Evolutionary conservation across 1,284 basidiomycete species (phyloP).

Genomic region (Leccinum solheimii): DNA sequence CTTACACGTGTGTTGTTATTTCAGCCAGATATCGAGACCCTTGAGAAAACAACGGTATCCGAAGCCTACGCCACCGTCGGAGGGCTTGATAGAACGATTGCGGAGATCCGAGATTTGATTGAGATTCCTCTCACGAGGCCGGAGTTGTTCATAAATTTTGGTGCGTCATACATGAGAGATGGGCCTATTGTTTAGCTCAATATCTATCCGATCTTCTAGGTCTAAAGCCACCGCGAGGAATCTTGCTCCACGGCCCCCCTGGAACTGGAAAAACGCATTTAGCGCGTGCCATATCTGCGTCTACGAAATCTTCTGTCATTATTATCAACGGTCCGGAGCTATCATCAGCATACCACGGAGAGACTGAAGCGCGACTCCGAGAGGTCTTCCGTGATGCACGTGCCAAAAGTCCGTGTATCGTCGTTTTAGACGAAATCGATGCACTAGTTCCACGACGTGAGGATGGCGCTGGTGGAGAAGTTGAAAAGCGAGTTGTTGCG

Average conservation of each 20-base stretch:
- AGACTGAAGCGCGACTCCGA: constrained; percentile 90
- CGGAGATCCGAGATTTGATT: constrained; percentile 88
- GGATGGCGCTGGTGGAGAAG: constrained; percentile 86
- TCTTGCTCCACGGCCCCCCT: constrained; percentile 89
- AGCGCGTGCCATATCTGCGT: constrained; percentile 84
- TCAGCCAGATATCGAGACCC: constrained; percentile 47
- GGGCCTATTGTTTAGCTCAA: constrained; percentile 9
- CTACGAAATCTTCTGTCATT: constrained; percentile 78
- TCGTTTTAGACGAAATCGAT: constrained; percentile 97
- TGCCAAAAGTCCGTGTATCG: constrained; percentile 82
- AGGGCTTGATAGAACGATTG: constrained; percentile 86
- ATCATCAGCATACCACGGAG: constrained; percentile 93
- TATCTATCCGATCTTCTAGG: constrained; percentile 43
- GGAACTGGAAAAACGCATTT: constrained; percentile 96
- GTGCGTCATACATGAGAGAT: constrained; percentile 40
- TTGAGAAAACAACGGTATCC: constrained; percentile 41
- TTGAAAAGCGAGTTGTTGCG: constrained; percentile 94
- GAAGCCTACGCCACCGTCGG: constrained; percentile 79
- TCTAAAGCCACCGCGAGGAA: constrained; percentile 86
- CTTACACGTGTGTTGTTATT: constrained; percentile 16
- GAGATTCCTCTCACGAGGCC: constrained; percentile 92
- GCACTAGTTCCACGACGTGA: constrained; percentile 91
- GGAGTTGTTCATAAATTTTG: constrained; percentile 87
- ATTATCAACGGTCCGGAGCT: constrained; percentile 95
- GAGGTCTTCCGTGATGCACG: constrained; percentile 88